A percentile compares a stretch with the other conserved stretches of the same genome.
Evolutionary conservation across 495 filamentous ascomycete species (phyloP).

Genomic region (Elaphomyces granulatus): DNA sequence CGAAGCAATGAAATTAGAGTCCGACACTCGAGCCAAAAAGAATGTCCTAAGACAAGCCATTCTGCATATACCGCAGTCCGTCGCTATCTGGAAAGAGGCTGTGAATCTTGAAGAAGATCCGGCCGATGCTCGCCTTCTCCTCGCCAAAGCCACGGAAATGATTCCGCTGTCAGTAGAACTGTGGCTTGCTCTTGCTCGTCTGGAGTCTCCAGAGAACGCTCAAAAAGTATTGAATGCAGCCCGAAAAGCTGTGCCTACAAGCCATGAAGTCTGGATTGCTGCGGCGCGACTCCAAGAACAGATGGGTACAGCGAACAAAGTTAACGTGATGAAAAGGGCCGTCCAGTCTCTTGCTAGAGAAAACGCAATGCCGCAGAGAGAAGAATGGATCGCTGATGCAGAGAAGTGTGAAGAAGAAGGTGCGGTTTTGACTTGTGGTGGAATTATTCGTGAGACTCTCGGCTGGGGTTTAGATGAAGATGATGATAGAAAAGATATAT

Average conservation of each 20-base stretch:
- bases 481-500: slow-evolving; percentile 87
- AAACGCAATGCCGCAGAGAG: slow-evolving; percentile 88
- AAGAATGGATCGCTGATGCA: slow-evolving; percentile 93
- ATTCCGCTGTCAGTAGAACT: slow-evolving; percentile 87
- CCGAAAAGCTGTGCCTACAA: slow-evolving; percentile 81
- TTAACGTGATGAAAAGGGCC: slow-evolving; percentile 89
- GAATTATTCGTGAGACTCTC: slow-evolving; percentile 84
- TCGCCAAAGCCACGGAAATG: slow-evolving; percentile 87
- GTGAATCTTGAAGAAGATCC: slow-evolving; percentile 89
- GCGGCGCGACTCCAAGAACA: slow-evolving; percentile 87
- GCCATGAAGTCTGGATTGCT: slow-evolving; percentile 91
- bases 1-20: slow-evolving; percentile 87
- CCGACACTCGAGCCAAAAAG: slow-evolving; percentile 66
- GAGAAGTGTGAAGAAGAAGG: slow-evolving; percentile 92
- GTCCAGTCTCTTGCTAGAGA: slow-evolving; percentile 80
- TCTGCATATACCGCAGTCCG: slow-evolving; percentile 79
- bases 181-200: slow-evolving; percentile 81
- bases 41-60: slow-evolving; percentile 79
- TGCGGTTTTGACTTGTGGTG: slow-evolving; percentile 68
- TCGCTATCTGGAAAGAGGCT: slow-evolving; percentile 92
- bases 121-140: slow-evolving; percentile 67
- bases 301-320: slow-evolving; percentile 54
- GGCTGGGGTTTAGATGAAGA: slow-evolving; percentile 93
- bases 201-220: slow-evolving; percentile 79
- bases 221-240: slow-evolving; percentile 92